A percentile compares a stretch with the other conserved stretches of the same genome.
Conservation (phyloP, 2,329 filamentous ascomycete species). For the Lasiodiplodia hormozganensis region DNA sequence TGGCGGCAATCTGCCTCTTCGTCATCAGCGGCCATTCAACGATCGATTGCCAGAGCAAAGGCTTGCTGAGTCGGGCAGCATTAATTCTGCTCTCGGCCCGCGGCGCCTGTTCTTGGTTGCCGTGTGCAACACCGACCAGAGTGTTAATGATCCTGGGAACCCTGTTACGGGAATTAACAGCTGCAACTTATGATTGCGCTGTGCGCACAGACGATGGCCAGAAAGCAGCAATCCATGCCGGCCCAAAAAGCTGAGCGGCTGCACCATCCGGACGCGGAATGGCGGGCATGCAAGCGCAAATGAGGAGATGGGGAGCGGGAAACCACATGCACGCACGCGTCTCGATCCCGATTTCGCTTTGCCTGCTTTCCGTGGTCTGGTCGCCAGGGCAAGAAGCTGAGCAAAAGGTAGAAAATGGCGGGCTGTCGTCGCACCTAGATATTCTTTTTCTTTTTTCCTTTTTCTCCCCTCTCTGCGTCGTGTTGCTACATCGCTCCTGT, state of each 20-base stretch:
- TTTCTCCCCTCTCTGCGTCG: too few relatives aligned
- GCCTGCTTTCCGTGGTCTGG: not conserved
- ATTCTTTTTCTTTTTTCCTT: not conserved
- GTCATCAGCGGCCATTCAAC: not conserved
- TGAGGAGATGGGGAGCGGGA: constrained; percentile 4
- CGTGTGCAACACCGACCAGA: constrained; percentile 4
- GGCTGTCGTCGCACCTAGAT: not conserved
- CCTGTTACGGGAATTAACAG: not conserved
- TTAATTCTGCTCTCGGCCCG: not conserved
- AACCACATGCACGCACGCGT: not conserved
- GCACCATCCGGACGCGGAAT: not conserved
- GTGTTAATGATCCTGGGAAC: not conserved
- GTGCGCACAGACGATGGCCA: not conserved
- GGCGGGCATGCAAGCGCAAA: constrained; percentile 3
- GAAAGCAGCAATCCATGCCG: too few relatives aligned
- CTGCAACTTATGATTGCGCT: constrained; percentile 3
- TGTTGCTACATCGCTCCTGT: not conserved
- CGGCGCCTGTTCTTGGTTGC: not conserved
- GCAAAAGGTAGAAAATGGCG: not conserved
- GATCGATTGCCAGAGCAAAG: not conserved
- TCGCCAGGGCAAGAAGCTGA: not conserved
- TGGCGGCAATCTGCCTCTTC: constrained; percentile 6
- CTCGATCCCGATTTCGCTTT: not conserved
- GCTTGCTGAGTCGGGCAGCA: not conserved
- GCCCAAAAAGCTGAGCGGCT: not conserved